Evolutionary conservation across 2,329 filamentous ascomycete genomes (phyloP).

Genomic region (Dactylella cylindrospora): DNA sequence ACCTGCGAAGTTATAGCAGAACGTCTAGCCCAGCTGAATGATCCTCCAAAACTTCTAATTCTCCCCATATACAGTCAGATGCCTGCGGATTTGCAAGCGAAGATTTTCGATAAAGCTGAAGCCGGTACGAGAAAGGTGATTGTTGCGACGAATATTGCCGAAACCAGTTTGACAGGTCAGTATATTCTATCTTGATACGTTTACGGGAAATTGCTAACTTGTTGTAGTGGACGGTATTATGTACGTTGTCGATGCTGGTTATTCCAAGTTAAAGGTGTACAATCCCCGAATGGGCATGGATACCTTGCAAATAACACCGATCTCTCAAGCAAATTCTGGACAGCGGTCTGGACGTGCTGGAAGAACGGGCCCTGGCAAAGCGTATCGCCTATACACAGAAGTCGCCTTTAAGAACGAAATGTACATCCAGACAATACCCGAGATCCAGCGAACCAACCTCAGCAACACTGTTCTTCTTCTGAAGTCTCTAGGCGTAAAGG

Average conservation of each 20-base stretch:
- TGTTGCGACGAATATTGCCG: slow-evolving; percentile 96
- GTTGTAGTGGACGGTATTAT: slow-evolving; percentile 85
- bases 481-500: slow-evolving; percentile 91
- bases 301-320: slow-evolving; percentile 93
- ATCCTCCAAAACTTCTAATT: slow-evolving; percentile 91
- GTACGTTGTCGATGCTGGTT: slow-evolving; percentile 96
- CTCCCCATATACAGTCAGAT: slow-evolving; percentile 99
- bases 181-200: neutral
- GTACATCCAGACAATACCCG: slow-evolving; percentile 94
- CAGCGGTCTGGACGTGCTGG: slow-evolving; percentile 93
- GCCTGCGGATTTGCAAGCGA: slow-evolving; percentile 95
- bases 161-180: slow-evolving; percentile 78
- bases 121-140: slow-evolving; percentile 95
- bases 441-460: slow-evolving; percentile 95
- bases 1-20: slow-evolving; percentile 93
- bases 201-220: slow-evolving; percentile 1
- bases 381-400: slow-evolving; percentile 91
- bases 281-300: slow-evolving; percentile 99
- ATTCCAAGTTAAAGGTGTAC: slow-evolving; percentile 97
- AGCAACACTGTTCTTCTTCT: slow-evolving; percentile 91
- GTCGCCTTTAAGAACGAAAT: slow-evolving; percentile 93
- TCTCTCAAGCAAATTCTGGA: slow-evolving; percentile 92
- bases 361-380: slow-evolving; percentile 90
- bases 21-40: slow-evolving; percentile 81
- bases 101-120: slow-evolving; percentile 90